Base-by-base conservation (phyloP, 1,284 basidiomycete genomes). In the Melampsora americana region DNA sequence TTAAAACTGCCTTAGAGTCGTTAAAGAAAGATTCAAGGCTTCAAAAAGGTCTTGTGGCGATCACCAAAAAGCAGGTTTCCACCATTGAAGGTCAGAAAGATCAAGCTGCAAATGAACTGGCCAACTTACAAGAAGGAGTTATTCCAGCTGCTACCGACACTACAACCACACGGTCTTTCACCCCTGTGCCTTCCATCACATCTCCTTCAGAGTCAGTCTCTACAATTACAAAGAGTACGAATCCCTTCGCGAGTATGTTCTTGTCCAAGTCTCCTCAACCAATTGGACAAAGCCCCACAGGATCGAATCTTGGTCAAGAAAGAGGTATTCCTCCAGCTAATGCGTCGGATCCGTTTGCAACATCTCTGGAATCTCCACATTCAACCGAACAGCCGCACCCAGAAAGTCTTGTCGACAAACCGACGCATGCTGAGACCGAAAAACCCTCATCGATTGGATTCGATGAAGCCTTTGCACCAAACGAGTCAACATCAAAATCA, bases 1-100 rank as follows among this genome's bases (percentile, higher is more conserved):
- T 91, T 73, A 94, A 91, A 84, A 86, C 84, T 11, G 89, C 91
- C 79, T 85, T 94, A 59, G 96, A 98, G 83, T 95, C 92, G 85
- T 83, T 89, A 65, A 93, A 90, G 85, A 97, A 94, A 84, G 94
- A 98, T 67, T 92, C 92, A 0, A 90, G 96, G 82, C 93, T 96
- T 82, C 94, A 98, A 84, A 96, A 94, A 83, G 96, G 95, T 16
- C 86, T 96, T 76, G 86, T 95, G 18, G 93, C 94, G 3, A 96
- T 99, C 82, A 91, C 92, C 11, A 91, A 90, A 85, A 99, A 99
- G 84, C 96, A 99, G 84, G 85, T 99, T 28, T 88, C 87, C 18
- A 89, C 91, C 0, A 91, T 92, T 67, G 95, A 98, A 83, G 85
- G 86, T 0, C 91, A 93, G 79, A 88, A 87, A 72, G 88, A 87